Conservation (phyloP, 768 basidiomycete species). For the Mycena rebaudengoi region DNA sequence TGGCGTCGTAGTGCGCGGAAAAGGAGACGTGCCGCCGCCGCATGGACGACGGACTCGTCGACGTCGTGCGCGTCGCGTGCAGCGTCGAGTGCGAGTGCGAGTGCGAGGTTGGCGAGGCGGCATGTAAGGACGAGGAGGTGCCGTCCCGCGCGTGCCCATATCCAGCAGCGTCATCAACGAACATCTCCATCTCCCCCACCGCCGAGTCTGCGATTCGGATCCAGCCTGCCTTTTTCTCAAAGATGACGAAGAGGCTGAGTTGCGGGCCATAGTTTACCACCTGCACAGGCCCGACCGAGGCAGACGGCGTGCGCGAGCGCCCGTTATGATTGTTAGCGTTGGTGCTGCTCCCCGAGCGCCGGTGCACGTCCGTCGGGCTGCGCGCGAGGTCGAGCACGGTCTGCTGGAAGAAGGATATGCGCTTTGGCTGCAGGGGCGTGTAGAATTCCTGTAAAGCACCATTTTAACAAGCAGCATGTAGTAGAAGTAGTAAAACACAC, state of each 20-base stretch:
- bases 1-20: neutral
- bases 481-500: conserved; percentile 42
- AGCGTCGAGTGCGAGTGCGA: conserved; percentile 34
- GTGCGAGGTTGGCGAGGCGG: conserved; percentile 31
- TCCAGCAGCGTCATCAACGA: too few species aligned
- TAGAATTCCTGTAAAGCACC: conserved; percentile 76
- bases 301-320: conserved; percentile 37
- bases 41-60: conserved; percentile 32
- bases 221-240: conserved; percentile 89
- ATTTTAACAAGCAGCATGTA: neutral
- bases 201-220: conserved; percentile 84
- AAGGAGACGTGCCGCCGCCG: conserved; percentile 51
- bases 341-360: conserved; percentile 55
- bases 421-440: conserved; percentile 74
- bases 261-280: conserved; percentile 68
- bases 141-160: too few species aligned
- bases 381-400: conserved; percentile 61
- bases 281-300: conserved; percentile 27
- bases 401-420: conserved; percentile 76
- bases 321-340: conserved; percentile 45
- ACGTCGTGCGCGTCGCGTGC: conserved; percentile 47
- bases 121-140: too few species aligned
- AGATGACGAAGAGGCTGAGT: conserved; percentile 81
- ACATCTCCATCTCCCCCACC: conserved; percentile 80
- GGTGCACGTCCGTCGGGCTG: conserved; percentile 49